These are phyloP conservation scores for Forsythia suspensa DNA, from an alignment of 257 asterid genomes.

Conservation along the genomic window DNA sequence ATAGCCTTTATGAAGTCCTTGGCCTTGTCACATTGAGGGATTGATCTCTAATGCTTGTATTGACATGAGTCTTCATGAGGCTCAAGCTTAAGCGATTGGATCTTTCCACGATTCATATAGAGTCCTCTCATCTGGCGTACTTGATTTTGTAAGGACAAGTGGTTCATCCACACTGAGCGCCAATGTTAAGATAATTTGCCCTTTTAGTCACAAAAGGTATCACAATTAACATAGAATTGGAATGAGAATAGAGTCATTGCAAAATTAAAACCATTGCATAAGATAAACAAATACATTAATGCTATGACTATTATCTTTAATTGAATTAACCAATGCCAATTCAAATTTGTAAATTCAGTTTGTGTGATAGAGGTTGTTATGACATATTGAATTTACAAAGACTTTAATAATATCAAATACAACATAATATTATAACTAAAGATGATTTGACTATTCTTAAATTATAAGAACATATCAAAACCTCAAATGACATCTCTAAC, in stretches of 20 bases:
- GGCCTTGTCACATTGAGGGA: background rate
- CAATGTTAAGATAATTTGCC: background rate
- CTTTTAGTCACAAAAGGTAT: background rate
- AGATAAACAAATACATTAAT: too few species aligned
- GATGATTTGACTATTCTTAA: too few species aligned
- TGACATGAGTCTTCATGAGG: background rate
- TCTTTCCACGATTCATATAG: background rate
- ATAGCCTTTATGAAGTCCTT: background rate
- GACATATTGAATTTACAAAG: background rate
- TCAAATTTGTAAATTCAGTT: background rate
- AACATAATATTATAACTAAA: too few species aligned
- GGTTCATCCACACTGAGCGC: conserved; percentile 6
- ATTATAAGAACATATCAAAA: too few species aligned
- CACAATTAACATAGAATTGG: background rate
- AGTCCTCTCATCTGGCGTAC: background rate
- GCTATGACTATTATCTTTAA: background rate
- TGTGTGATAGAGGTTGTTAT: background rate
- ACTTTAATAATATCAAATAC: background rate
- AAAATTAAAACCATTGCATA: too few species aligned
- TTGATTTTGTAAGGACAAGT: background rate
- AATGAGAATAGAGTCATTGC: background rate
- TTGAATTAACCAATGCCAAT: background rate
- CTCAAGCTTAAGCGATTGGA: conserved; percentile 10
- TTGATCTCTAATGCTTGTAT: background rate
- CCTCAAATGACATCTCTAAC: too few species aligned